Evolutionary conservation across 148 eudicot genomes (phyloP), one percentile per base, ranked within the genome.

Genomic region (Polygonum aviculare): DNA sequence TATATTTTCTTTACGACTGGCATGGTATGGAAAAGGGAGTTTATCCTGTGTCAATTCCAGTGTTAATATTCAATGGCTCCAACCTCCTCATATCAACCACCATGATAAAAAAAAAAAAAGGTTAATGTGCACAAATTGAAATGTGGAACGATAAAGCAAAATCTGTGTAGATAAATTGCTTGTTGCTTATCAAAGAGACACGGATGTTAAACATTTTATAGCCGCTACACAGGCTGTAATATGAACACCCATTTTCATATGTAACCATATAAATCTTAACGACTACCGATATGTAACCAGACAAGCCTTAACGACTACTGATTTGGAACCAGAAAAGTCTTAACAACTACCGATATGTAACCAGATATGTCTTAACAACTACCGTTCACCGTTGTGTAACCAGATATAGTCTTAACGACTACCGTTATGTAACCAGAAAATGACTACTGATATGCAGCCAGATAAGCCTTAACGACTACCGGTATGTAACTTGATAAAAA

Each of bases 1-100:
- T 89, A 95, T 75, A 95, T 87, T 87, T 91, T 95, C 86, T 95
- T 96, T 74, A 95, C 77, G 77, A 87, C 86, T 82, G 99, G 98
- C 99, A 95, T 95, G 88, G 76, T 87, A 81, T 80, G 84, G 81
- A 59, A 74, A 70, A 75, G 19, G 45, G 81, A 77, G 72, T 5
- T 63, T 35, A 35, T 15, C 70, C 41, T 15, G 72, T 45, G 16
- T 67, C 44, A 67, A 67, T 67, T 14, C n/a, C 44, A 67, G 5
- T 36, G 38, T 67, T 15, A 8, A 16, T 7, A 67, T 67, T 67
- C 44, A 67, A 67, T 11, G 36, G 44, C 11, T 67, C 44, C 21
- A 67, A 67, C 72, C 72, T 67, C 70, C 2, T 63, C 35, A 54
- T 54, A 2, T 59, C 14, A 59, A 31, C 31, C 15, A 11, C 38